Base-by-base conservation (phyloP, 257 asterid genomes). In the Solanum peruvianum region DNA sequence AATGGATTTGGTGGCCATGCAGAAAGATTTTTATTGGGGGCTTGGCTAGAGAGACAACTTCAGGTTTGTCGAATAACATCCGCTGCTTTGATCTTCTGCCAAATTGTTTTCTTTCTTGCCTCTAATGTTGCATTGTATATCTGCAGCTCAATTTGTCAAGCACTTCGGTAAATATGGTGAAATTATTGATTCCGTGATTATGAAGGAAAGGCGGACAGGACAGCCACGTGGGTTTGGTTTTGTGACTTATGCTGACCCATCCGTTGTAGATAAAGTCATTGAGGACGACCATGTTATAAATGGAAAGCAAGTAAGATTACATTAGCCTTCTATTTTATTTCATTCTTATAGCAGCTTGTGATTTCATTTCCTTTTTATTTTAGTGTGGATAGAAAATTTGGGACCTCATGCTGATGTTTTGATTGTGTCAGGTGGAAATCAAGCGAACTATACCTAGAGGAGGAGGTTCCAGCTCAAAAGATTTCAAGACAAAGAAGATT, bases 401-500 rank as follows among this genome's bases (percentile, higher is more conserved):
- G 18, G 45, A 27, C 47, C 87, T 35, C 37, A n/a, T 18, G 35
- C 31, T 52, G 71, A 45, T 85, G 10, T 21, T 64, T 21, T 70
- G 67, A 71, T 49, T 25, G 87, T 88, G 85, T 72, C 87, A 93
- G 95, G 95, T 93, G 64, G 95, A 93, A 85, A 92, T 93, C 89
- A 93, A 93, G 93, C 91, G 95, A 88, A 93, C 95, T 42, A 92
- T 92, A 25, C 95, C 95, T 47, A 93, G 92, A 91, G 95, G 93
- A 90, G 85, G 69, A 31, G 91, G 91, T 8, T 37, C 71, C 37
- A 86, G 85, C 85, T 87, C 93, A 31, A 92, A 88, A 85, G 94
- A 90, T 88, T 93, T 91, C 87, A 93, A 91, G 91, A 93, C 95
- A 21, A 92, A 87, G 91, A 93, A 93, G 90, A 93, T 93, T 73